Percentiles rank a stretch among this genome's conserved stretches.
Evolutionary conservation across 2,329 filamentous ascomycete species (phyloP).

Genomic region (Tolypocladium amazonense): DNA sequence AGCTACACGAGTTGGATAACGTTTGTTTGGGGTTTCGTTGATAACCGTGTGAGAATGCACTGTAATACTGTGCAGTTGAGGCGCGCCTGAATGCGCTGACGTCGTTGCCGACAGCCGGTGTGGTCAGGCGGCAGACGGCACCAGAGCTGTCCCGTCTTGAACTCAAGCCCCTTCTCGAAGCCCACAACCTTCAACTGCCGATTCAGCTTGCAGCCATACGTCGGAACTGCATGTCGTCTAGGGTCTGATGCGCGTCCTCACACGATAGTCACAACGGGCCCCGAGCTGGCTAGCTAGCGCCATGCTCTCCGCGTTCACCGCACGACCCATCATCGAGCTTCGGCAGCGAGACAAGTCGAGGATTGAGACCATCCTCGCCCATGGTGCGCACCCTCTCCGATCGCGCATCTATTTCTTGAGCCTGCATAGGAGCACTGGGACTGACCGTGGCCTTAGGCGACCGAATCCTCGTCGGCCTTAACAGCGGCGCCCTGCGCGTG

Average conservation of each 20-base stretch:
- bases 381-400: constrained; percentile 41
- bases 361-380: constrained; percentile 90
- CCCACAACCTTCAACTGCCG: neutral
- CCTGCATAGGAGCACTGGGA: constrained; percentile 9
- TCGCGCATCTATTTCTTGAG: neutral
- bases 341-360: constrained; percentile 90
- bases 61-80: constrained; percentile 11
- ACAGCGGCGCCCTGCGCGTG: constrained; percentile 77
- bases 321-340: constrained; percentile 93
- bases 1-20: neutral
- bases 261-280: constrained; percentile 17
- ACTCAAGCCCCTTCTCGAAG: neutral
- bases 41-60: constrained; percentile 5
- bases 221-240: neutral
- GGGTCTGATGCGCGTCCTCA: constrained; percentile 19
- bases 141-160: neutral
- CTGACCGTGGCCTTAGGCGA: constrained; percentile 48
- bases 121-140: neutral
- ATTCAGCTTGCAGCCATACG: neutral
- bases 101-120: neutral
- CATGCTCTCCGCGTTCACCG: constrained; percentile 97
- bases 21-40: neutral
- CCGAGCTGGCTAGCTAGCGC: constrained; percentile 33
- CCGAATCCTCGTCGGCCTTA: constrained; percentile 82
- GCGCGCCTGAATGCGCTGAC: neutral